A percentile compares a stretch with the other conserved stretches of the same genome.
phyloP scores from a whole-genome alignment of 768 basidiomycete species.

The Cubamyces sp. region DNA sequence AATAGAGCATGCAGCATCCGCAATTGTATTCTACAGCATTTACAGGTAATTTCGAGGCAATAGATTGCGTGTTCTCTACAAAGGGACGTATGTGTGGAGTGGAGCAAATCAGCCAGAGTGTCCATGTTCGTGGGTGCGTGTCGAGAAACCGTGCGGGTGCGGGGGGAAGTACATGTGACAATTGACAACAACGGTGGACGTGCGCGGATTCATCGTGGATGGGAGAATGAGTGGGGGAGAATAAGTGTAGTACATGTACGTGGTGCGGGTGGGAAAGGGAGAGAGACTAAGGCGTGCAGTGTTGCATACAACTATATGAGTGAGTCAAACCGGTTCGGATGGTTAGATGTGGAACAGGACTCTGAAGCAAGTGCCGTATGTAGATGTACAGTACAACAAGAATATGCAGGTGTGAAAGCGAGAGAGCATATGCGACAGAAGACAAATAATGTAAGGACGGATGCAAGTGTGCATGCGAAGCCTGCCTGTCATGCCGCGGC shows the following conservation, averaged over 20 bases:
- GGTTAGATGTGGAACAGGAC: neutral
- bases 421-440: neutral
- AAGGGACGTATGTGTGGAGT: too few species aligned
- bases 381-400: slow-evolving; percentile 2
- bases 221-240: too few species aligned
- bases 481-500: too few species aligned
- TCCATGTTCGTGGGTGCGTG: too few species aligned
- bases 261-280: neutral
- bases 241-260: neutral
- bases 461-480: neutral
- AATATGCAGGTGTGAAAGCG: neutral
- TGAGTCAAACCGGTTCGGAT: too few species aligned
- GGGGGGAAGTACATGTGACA: too few species aligned
- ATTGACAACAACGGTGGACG: too few species aligned
- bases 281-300: neutral
- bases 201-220: too few species aligned
- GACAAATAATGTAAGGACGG: neutral
- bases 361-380: neutral
- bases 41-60: neutral
- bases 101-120: too few species aligned
- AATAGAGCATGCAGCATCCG: neutral
- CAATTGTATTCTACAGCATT: slow-evolving; percentile 13
- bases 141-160: too few species aligned
- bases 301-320: neutral
- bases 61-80: neutral